Percentiles rank a stretch among this genome's conserved stretches.
These are phyloP conservation scores for Aspergillus taichungensis DNA, from an alignment of 495 filamentous ascomycete species.

Conservation along the genomic window DNA sequence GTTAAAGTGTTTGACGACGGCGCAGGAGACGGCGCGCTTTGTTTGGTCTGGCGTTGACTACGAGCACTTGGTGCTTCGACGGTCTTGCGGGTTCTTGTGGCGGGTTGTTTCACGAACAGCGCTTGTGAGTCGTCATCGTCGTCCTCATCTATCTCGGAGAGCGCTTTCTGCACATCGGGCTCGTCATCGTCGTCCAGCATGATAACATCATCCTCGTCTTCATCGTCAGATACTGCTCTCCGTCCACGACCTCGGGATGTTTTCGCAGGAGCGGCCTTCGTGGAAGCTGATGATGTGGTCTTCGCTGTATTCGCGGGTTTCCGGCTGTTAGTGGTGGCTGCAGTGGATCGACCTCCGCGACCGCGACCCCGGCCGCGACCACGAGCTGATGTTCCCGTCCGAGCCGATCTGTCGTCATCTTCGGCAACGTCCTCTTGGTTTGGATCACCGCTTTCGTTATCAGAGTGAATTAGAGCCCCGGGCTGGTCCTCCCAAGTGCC, in stretches of 20 bases:
- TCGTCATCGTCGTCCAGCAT: slow-evolving; percentile 57
- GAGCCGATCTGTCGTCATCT: slow-evolving; percentile 23
- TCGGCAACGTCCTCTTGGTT: slow-evolving; percentile 40
- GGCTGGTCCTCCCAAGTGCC: slow-evolving; percentile 78
- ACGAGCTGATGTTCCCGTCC: slow-evolving; percentile 21
- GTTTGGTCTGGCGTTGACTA: slow-evolving; percentile 17
- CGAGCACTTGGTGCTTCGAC: background rate
- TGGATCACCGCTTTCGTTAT: slow-evolving; percentile 42
- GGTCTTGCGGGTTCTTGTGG: slow-evolving; percentile 28
- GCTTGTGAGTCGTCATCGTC: slow-evolving; percentile 41
- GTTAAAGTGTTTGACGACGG: slow-evolving; percentile 38
- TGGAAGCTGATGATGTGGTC: slow-evolving; percentile 29
- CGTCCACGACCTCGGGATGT: slow-evolving; percentile 28
- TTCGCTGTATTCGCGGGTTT: slow-evolving; percentile 35
- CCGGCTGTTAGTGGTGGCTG: slow-evolving; percentile 28
- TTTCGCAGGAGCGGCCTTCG: slow-evolving; percentile 30
- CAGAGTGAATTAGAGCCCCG: slow-evolving; percentile 53
- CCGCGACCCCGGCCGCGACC: slow-evolving; percentile 43
- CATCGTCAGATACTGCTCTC: slow-evolving; percentile 46
- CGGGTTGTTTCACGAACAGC: slow-evolving; percentile 45
- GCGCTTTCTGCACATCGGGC: slow-evolving; percentile 39
- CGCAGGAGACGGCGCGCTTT: slow-evolving; percentile 32
- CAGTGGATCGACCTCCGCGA: slow-evolving; percentile 37
- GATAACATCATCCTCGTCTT: slow-evolving; percentile 55
- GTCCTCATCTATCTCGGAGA: slow-evolving; percentile 24